Evolutionary conservation across 139 green algal genomes (phyloP).

Genomic region (Coccomyxa sp.): DNA sequence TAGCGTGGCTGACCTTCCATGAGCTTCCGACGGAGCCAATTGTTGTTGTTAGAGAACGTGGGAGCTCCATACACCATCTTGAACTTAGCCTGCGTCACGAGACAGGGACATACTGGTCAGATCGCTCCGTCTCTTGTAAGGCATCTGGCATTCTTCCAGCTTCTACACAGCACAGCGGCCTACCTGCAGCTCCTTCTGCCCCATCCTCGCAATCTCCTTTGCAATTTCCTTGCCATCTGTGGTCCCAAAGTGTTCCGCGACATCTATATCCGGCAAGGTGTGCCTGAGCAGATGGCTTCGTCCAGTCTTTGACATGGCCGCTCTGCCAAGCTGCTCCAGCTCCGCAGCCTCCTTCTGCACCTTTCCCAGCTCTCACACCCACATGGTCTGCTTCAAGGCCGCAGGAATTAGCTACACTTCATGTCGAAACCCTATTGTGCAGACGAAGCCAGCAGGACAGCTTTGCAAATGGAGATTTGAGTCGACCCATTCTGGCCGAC

Average conservation of each 20-base stretch:
- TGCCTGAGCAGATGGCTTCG: not conserved
- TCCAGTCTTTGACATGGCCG: too few species aligned
- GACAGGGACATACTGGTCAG: not conserved
- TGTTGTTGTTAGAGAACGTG: slow-evolving; percentile 43
- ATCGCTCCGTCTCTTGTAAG: not conserved
- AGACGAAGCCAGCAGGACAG: too few species aligned
- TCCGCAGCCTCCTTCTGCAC: not conserved
- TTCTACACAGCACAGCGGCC: not conserved
- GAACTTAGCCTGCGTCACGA: not conserved
- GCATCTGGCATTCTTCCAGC: not conserved
- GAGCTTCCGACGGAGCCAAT: slow-evolving; percentile 39
- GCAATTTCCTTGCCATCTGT: slow-evolving; percentile 26
- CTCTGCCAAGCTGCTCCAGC: too few species aligned
- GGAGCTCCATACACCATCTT: slow-evolving; percentile 21
- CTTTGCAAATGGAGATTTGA: too few species aligned
- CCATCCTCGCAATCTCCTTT: slow-evolving; percentile 32
- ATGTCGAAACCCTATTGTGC: too few species aligned
- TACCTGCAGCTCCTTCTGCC: slow-evolving; percentile 38
- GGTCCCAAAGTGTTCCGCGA: not conserved
- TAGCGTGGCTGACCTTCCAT: slow-evolving; percentile 17
- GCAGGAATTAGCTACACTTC: too few species aligned
- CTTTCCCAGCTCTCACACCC: not conserved
- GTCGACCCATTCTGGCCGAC: too few species aligned
- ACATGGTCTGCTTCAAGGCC: not conserved
- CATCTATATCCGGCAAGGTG: not conserved